Percentiles rank a stretch among this genome's conserved stretches.
Evolutionary conservation across 306 rosid genomes (phyloP).

Genomic region (Begonia masoniana): DNA sequence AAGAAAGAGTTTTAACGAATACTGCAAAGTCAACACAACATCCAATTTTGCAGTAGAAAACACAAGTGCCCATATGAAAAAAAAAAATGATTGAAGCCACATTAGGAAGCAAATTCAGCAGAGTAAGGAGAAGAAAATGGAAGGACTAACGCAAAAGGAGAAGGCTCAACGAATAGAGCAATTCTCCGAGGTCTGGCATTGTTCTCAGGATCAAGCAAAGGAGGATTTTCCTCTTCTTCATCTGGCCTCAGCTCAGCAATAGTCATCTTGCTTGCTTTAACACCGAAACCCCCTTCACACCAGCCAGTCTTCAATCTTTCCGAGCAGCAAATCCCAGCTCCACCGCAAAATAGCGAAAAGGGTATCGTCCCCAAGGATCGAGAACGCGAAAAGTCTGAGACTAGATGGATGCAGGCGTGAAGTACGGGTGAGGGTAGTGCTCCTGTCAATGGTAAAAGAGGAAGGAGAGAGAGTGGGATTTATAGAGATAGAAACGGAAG

Average conservation of each 20-base stretch:
- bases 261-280: conserved; percentile 51
- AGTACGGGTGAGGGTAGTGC: conserved; percentile 8
- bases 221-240: conserved; percentile 45
- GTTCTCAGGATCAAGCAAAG: conserved; percentile 46
- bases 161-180: conserved; percentile 97
- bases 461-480: conserved; percentile 54
- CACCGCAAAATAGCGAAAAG: conserved; percentile 19
- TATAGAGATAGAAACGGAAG: conserved; percentile 43
- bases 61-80: too few relatives aligned
- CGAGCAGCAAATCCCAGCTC: conserved; percentile 6
- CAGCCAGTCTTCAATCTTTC: not conserved
- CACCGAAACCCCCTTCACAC: not conserved
- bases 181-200: conserved; percentile 76
- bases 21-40: too few relatives aligned
- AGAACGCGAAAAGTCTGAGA: conserved; percentile 15
- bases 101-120: too few relatives aligned
- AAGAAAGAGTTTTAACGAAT: too few relatives aligned
- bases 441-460: conserved; percentile 16
- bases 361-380: conserved; percentile 24
- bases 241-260: conserved; percentile 30
- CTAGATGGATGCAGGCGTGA: conserved; percentile 5
- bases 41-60: too few relatives aligned
- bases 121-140: conserved; percentile 1
- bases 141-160: conserved; percentile 85
- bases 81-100: too few relatives aligned